These are phyloP conservation scores for Fusarium sp. DNA, from an alignment of 2,329 filamentous ascomycete species.

Conservation along the genomic window DNA sequence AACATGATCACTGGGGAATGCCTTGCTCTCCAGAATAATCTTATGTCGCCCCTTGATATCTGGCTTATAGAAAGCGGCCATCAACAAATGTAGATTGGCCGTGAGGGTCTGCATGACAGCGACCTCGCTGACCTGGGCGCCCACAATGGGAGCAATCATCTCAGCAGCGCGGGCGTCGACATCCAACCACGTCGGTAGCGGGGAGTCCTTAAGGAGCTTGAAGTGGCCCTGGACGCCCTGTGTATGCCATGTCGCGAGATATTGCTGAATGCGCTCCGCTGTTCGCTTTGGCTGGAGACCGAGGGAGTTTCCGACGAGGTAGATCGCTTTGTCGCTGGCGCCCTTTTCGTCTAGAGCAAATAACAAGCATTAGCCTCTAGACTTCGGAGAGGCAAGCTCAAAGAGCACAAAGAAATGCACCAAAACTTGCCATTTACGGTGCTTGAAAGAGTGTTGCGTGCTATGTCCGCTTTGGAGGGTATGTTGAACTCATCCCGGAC, in stretches of 20 bases:
- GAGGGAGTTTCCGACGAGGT: slow-evolving; percentile 89
- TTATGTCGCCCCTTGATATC: slow-evolving; percentile 72
- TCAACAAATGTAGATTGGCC: slow-evolving; percentile 81
- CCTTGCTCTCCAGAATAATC: slow-evolving; percentile 86
- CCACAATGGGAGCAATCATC: slow-evolving; percentile 79
- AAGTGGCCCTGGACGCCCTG: slow-evolving; percentile 89
- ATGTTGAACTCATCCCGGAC: slow-evolving; percentile 80
- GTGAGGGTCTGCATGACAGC: slow-evolving; percentile 89
- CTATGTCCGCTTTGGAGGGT: slow-evolving; percentile 64
- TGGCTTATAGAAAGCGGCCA: slow-evolving; percentile 86
- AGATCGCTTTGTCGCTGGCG: slow-evolving; percentile 64
- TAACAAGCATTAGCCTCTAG: neutral
- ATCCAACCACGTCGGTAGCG: slow-evolving; percentile 80
- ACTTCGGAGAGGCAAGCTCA: neutral
- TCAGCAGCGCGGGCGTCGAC: slow-evolving; percentile 78
- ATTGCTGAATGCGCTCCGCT: slow-evolving; percentile 75
- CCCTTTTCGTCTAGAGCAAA: slow-evolving; percentile 15
- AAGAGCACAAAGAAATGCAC: neutral
- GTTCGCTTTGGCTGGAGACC: slow-evolving; percentile 79
- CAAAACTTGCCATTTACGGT: slow-evolving; percentile 20
- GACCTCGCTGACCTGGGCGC: slow-evolving; percentile 78
- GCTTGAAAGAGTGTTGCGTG: slow-evolving; percentile 46
- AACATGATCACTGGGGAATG: slow-evolving; percentile 88
- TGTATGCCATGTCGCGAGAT: slow-evolving; percentile 83
- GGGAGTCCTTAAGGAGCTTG: slow-evolving; percentile 75